Conservation (phyloP, 805 yeast genomes). For the Grigorovia transvaalensis region DNA sequence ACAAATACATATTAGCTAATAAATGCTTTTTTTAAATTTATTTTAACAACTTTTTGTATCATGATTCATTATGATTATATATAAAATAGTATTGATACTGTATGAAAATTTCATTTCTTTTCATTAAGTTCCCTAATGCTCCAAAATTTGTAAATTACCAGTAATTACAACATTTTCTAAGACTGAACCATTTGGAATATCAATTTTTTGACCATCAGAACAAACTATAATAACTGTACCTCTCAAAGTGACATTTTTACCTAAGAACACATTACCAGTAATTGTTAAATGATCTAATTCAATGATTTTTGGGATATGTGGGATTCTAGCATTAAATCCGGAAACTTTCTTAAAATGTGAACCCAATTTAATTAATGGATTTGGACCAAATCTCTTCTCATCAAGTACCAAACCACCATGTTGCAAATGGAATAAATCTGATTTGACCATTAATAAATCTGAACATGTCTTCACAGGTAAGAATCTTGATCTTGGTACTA, state of each 20-base stretch:
- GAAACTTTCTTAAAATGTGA: constrained; percentile 93
- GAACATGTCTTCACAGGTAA: constrained; percentile 97
- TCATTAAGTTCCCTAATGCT: constrained; percentile 10
- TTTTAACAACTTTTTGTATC: background rate
- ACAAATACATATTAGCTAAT: background rate
- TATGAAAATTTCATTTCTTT: too few species aligned
- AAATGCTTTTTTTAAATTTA: background rate
- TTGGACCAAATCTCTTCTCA: constrained; percentile 76
- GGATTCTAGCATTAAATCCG: constrained; percentile 75
- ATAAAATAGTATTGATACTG: background rate
- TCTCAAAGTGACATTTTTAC: constrained; percentile 81
- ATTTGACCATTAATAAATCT: constrained; percentile 86
- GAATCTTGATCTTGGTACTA: constrained; percentile 95
- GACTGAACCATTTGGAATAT: constrained; percentile 92
- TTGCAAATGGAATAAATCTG: constrained; percentile 81
- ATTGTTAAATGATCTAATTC: constrained; percentile 96
- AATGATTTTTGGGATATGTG: constrained; percentile 82
- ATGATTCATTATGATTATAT: background rate
- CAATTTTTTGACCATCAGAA: constrained; percentile 92
- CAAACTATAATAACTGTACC: constrained; percentile 98
- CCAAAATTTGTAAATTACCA: constrained; percentile 78
- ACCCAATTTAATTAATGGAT: constrained; percentile 92
- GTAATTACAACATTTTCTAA: constrained; percentile 95
- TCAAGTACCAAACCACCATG: constrained; percentile 86
- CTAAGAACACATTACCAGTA: constrained; percentile 90